phyloP scores from a whole-genome alignment of 2,329 filamentous ascomycete species.

The Diplocarpon mali region DNA sequence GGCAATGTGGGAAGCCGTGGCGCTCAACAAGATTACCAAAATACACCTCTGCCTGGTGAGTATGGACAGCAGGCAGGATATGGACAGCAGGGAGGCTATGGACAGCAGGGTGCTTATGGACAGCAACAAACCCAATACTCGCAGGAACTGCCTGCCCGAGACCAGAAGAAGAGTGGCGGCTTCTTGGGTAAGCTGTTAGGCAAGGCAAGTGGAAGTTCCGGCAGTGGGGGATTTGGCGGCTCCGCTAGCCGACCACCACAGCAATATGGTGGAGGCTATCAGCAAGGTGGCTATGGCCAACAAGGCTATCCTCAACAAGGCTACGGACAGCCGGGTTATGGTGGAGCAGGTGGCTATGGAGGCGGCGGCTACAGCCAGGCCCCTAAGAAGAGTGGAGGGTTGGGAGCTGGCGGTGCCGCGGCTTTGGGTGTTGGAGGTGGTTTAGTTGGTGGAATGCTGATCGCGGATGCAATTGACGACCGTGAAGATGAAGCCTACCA shows the following conservation, averaged over 20 bases:
- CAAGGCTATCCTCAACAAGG: slow-evolving; percentile 27
- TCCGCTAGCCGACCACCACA: slow-evolving; percentile 23
- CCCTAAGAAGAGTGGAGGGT: slow-evolving; percentile 37
- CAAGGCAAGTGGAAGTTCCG: slow-evolving; percentile 13
- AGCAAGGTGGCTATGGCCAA: slow-evolving; percentile 29
- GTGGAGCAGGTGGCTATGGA: slow-evolving; percentile 21
- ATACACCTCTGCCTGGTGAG: slow-evolving; percentile 23
- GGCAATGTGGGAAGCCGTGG: slow-evolving; percentile 4
- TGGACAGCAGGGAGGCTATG: slow-evolving; percentile 1
- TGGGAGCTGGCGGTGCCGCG: slow-evolving; percentile 64
- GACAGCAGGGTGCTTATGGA: not conserved
- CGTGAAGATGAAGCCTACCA: slow-evolving; percentile 48
- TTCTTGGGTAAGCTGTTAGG: slow-evolving; percentile 43
- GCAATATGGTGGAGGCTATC: slow-evolving; percentile 23
- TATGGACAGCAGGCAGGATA: not conserved
- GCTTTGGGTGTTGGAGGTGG: slow-evolving; percentile 74
- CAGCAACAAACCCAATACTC: not conserved
- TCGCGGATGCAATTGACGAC: slow-evolving; percentile 57
- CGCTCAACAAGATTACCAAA: slow-evolving; percentile 16
- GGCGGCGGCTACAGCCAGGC: slow-evolving; percentile 23
- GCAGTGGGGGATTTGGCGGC: slow-evolving; percentile 1
- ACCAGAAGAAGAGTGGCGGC: slow-evolving; percentile 33
- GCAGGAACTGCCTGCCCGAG: slow-evolving; percentile 34
- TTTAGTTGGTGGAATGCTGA: slow-evolving; percentile 63
- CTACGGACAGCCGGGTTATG: slow-evolving; percentile 27